Evolutionary conservation across 495 filamentous ascomycete species (phyloP).

Genomic region (Neurospora sp.): DNA sequence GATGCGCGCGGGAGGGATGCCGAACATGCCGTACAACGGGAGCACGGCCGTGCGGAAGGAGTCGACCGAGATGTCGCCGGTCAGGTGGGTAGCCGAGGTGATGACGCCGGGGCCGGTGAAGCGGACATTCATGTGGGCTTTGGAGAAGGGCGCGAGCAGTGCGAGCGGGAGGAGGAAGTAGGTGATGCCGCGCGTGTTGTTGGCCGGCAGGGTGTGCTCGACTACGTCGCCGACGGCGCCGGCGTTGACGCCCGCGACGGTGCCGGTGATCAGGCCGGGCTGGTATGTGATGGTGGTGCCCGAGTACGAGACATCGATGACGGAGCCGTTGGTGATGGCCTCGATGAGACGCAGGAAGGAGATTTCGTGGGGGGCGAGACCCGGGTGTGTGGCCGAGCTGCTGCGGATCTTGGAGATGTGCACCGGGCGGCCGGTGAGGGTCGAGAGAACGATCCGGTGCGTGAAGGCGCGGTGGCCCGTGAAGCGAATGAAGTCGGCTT

Average conservation of each 20-base stretch:
- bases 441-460: conserved; percentile 78
- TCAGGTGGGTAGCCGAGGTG: conserved; percentile 59
- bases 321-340: conserved; percentile 86
- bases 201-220: conserved; percentile 64
- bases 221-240: conserved; percentile 54
- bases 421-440: conserved; percentile 78
- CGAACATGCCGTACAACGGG: conserved; percentile 81
- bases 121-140: conserved; percentile 74
- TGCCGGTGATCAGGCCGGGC: conserved; percentile 84
- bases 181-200: conserved; percentile 68
- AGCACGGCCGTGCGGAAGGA: conserved; percentile 87
- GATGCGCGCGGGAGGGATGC: conserved; percentile 68
- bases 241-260: conserved; percentile 53
- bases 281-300: conserved; percentile 86
- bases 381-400: conserved; percentile 70
- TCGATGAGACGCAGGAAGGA: conserved; percentile 94
- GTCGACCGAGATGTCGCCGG: conserved; percentile 81
- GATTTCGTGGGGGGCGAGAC: conserved; percentile 84
- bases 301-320: conserved; percentile 88
- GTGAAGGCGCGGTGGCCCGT: conserved; percentile 73
- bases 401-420: conserved; percentile 90
- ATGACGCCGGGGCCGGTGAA: conserved; percentile 91
- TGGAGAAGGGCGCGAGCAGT: conserved; percentile 86
- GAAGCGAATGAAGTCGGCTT: conserved; percentile 49
- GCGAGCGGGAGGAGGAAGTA: conserved; percentile 89